These are phyloP conservation scores for Syzygium malaccense DNA, from an alignment of 441 rosid species.

Conservation along the genomic window DNA sequence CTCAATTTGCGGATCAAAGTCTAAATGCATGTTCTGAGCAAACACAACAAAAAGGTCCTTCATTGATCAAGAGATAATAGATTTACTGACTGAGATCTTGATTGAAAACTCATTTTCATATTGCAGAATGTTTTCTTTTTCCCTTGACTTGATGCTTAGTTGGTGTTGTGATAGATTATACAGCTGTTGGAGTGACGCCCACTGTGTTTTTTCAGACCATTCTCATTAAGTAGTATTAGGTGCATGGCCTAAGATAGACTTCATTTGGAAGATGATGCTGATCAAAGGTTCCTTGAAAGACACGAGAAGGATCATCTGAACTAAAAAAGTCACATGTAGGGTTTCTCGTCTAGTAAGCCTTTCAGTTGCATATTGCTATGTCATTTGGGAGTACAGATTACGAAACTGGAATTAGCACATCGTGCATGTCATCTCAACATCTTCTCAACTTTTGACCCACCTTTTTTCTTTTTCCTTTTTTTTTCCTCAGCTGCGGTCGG, in stretches of 20 bases:
- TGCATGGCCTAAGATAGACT: not conserved
- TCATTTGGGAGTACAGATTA: not conserved
- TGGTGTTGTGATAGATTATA: not conserved
- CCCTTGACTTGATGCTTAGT: not conserved
- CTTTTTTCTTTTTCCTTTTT: not conserved
- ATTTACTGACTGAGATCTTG: not conserved
- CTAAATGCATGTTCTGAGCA: not conserved
- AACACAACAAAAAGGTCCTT: not conserved
- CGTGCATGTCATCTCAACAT: not conserved
- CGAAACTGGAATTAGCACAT: not conserved
- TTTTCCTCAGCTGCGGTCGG: slow-evolving; percentile 29
- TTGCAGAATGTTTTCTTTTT: not conserved
- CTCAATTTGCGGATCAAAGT: not conserved
- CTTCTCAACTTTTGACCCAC: not conserved
- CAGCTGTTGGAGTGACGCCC: not conserved
- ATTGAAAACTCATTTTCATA: too few species aligned
- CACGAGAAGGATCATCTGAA: not conserved
- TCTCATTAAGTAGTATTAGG: not conserved
- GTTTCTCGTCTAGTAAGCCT: not conserved
- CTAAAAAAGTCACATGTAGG: not conserved
- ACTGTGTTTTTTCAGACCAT: not conserved
- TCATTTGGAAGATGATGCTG: not conserved
- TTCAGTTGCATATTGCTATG: not conserved
- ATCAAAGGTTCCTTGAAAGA: not conserved
- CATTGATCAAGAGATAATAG: not conserved